Evolutionary conservation across 345 rosid species (phyloP).

Genomic region (Lumnitzera racemosa): DNA sequence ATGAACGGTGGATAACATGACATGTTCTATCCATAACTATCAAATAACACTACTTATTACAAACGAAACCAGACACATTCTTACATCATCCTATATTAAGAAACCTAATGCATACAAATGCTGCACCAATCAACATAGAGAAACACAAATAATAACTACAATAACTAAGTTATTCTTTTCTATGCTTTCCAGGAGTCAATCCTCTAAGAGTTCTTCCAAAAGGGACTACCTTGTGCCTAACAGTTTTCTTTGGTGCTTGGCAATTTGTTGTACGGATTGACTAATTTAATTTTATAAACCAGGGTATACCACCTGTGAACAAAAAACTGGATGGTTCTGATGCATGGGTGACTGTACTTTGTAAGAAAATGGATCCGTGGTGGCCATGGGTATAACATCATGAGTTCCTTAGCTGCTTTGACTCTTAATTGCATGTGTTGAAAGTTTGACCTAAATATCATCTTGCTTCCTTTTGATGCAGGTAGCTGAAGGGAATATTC

Average conservation of each 20-base stretch:
- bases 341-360: slow-evolving; percentile 72
- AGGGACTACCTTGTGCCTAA: not conserved
- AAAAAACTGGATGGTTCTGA: slow-evolving; percentile 42
- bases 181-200: no score
- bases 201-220: not conserved
- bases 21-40: no score
- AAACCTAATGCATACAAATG: no score
- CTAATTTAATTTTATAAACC: slow-evolving; percentile 4
- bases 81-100: no score
- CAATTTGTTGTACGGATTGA: not conserved
- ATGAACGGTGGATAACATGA: no score
- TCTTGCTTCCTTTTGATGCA: slow-evolving; percentile 12
- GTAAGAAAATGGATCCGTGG: slow-evolving; percentile 67
- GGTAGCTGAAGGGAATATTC: slow-evolving; percentile 82
- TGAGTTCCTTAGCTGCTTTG: slow-evolving; percentile 1
- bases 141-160: no score
- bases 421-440: not conserved
- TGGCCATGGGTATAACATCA: slow-evolving; percentile 71
- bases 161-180: no score
- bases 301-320: slow-evolving; percentile 75
- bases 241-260: not conserved
- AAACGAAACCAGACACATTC: no score
- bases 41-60: no score
- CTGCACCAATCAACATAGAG: no score
- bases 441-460: no score